Conservation (phyloP, 352 stramenopile species). For the Pythium dissimile region DNA sequence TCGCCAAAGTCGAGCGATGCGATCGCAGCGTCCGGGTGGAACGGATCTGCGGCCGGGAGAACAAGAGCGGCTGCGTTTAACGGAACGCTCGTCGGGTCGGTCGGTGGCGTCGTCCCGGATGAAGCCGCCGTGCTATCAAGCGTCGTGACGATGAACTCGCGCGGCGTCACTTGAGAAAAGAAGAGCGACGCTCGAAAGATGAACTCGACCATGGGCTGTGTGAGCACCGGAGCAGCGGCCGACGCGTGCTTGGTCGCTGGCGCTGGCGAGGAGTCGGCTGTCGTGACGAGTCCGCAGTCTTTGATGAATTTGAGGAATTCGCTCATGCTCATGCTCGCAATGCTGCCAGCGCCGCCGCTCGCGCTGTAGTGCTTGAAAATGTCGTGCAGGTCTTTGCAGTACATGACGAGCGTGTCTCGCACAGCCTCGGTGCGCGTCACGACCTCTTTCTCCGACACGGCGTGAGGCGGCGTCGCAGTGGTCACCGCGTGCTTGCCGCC, state of each 20-base stretch:
- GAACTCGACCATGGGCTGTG: constrained; percentile 33
- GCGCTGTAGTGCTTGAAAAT: constrained; percentile 86
- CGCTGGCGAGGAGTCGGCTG: background rate
- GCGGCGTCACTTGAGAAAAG: constrained; percentile 18
- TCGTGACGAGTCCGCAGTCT: constrained; percentile 18
- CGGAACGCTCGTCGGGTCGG: background rate
- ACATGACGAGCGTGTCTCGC: constrained; percentile 43
- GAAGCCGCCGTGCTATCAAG: background rate
- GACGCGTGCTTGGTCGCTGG: background rate
- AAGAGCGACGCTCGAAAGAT: constrained; percentile 41
- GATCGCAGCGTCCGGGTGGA: constrained; percentile 2
- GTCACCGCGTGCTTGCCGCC: constrained; percentile 11
- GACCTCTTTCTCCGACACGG: constrained; percentile 62
- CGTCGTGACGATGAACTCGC: constrained; percentile 8
- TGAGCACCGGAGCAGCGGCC: constrained; percentile 18
- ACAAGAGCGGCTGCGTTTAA: background rate
- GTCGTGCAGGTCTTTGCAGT: constrained; percentile 75
- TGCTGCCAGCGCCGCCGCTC: constrained; percentile 54
- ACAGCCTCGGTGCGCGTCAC: constrained; percentile 44
- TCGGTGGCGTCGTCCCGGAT: background rate
- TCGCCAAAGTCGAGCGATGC: constrained; percentile 12
- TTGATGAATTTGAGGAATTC: constrained; percentile 80
- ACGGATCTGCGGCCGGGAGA: constrained; percentile 10
- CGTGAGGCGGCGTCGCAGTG: constrained; percentile 2
- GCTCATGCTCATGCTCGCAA: constrained; percentile 62